Conservation (phyloP, 2,329 filamentous ascomycete species). For the Alternaria longipes region DNA sequence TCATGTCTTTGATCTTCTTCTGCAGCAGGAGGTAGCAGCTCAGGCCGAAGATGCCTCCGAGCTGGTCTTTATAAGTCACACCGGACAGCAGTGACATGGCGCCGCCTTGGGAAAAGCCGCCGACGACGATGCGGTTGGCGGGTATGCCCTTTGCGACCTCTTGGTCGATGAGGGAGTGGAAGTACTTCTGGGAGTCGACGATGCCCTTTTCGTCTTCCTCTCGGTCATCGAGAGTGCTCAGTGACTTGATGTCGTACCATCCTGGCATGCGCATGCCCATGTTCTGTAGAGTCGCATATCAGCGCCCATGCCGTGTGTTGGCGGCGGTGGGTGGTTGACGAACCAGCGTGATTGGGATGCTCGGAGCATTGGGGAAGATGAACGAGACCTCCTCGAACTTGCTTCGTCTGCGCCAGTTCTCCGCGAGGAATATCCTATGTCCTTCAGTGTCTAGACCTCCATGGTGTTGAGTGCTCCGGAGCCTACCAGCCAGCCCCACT, state of each 20-base stretch:
- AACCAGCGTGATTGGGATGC: constrained; percentile 85
- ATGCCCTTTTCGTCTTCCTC: constrained; percentile 78
- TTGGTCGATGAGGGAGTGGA: constrained; percentile 79
- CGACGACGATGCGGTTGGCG: constrained; percentile 82
- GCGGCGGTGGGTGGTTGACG: constrained; percentile 39
- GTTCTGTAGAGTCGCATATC: constrained; percentile 62
- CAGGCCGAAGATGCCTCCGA: constrained; percentile 88
- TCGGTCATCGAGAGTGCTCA: constrained; percentile 56
- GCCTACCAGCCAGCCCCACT: constrained; percentile 75
- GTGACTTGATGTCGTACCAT: constrained; percentile 78
- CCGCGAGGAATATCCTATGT: constrained; percentile 74
- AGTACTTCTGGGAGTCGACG: constrained; percentile 74
- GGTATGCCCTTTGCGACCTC: constrained; percentile 85
- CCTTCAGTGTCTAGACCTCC: constrained; percentile 22
- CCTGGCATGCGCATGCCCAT: constrained; percentile 82
- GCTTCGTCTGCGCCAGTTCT: constrained; percentile 83
- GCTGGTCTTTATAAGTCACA: constrained; percentile 74
- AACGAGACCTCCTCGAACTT: constrained; percentile 92
- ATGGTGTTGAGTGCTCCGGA: background rate
- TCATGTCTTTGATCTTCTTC: constrained; percentile 65
- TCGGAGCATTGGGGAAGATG: constrained; percentile 89
- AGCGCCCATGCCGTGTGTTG: constrained; percentile 1
- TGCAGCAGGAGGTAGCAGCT: constrained; percentile 82
- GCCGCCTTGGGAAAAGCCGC: constrained; percentile 86
- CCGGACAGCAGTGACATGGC: constrained; percentile 86